A percentile compares a stretch with the other conserved stretches of the same genome.
Conservation (phyloP, 1,284 basidiomycete genomes). For the Nidula niveotomentosa region DNA sequence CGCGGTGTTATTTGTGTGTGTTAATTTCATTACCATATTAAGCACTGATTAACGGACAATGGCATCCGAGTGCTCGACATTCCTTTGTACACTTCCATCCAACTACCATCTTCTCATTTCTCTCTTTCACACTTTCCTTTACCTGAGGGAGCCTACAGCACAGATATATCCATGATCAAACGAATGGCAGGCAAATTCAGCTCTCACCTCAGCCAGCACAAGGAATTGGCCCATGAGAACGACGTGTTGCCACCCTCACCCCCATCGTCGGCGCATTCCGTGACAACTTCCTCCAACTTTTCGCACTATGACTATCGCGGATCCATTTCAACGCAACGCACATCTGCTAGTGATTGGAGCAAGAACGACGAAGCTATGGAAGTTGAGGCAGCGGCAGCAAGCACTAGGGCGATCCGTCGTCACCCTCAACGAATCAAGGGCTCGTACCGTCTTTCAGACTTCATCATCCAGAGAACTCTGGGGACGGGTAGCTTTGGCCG, state of each 20-base stretch:
- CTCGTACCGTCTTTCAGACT: constrained; percentile 69
- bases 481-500: constrained; percentile 96
- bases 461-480: constrained; percentile 76
- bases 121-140: neutral
- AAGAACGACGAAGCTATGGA: constrained; percentile 33
- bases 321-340: constrained; percentile 64
- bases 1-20: constrained; percentile 2
- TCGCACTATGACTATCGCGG: constrained; percentile 43
- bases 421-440: constrained; percentile 51
- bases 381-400: constrained; percentile 31
- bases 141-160: neutral
- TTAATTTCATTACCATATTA: neutral
- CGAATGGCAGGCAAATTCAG: constrained; percentile 36
- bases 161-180: constrained; percentile 27
- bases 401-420: constrained; percentile 11
- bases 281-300: constrained; percentile 11
- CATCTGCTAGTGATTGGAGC: constrained; percentile 52
- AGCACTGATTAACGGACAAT: constrained; percentile 1
- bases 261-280: constrained; percentile 22
- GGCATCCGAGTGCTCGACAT: constrained; percentile 7
- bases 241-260: constrained; percentile 21
- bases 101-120: constrained; percentile 5
- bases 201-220: constrained; percentile 23
- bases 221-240: constrained; percentile 18
- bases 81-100: constrained; percentile 6